These are phyloP conservation scores for Neospermospora avenae DNA, from an alignment of 2,329 filamentous ascomycete genomes.

Conservation along the genomic window DNA sequence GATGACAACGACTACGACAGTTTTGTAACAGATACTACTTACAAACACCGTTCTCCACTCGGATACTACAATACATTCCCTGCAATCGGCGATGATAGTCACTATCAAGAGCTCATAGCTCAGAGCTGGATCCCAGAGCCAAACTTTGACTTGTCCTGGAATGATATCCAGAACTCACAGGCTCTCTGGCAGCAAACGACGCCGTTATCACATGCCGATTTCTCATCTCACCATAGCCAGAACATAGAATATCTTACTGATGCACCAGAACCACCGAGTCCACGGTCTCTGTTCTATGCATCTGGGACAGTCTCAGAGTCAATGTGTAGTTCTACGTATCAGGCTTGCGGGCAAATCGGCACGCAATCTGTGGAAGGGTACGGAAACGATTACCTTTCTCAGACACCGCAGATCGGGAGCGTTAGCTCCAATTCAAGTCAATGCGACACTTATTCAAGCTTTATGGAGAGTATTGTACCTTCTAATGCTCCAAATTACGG, in stretches of 20 bases:
- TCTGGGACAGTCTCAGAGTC: not conserved
- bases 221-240: not conserved
- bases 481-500: not conserved
- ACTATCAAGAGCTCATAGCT: not conserved
- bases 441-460: not conserved
- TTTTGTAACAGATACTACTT: not conserved
- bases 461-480: not conserved
- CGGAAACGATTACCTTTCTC: conserved; percentile 3
- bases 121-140: conserved; percentile 7
- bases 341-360: not conserved
- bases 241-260: not conserved
- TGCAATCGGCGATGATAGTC: not conserved
- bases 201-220: not conserved
- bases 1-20: not conserved
- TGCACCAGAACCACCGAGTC: not conserved
- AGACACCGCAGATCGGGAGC: conserved; percentile 10
- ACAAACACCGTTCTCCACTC: not conserved
- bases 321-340: not conserved
- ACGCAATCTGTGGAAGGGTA: not conserved
- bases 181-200: not conserved
- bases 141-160: not conserved
- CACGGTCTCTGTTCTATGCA: not conserved
- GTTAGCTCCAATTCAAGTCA: not conserved
- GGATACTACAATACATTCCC: not conserved
- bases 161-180: not conserved